These are phyloP conservation scores for Sporothrix schenckii DNA, from an alignment of 2,329 filamentous ascomycete genomes.

Conservation along the genomic window DNA sequence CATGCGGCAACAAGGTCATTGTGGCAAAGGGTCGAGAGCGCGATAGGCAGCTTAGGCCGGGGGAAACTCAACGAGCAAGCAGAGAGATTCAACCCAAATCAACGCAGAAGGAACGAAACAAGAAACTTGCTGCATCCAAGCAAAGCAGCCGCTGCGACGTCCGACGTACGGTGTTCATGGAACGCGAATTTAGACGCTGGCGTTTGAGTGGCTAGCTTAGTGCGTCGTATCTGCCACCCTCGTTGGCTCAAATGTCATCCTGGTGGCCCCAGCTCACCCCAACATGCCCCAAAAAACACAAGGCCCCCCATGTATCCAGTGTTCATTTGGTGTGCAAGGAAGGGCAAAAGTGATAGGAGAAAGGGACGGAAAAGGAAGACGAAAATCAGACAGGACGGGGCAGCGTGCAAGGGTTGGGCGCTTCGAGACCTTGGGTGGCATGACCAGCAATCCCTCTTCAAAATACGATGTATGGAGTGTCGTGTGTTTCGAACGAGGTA, in stretches of 20 bases:
- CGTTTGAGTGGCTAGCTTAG: slow-evolving; percentile 31
- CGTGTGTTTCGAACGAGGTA: not conserved
- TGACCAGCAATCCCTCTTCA: not conserved
- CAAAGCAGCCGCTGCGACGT: not conserved
- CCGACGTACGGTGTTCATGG: not conserved
- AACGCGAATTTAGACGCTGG: slow-evolving; percentile 31
- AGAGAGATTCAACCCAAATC: not conserved
- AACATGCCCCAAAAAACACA: not conserved
- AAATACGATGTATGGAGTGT: not conserved
- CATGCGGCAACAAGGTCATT: not conserved
- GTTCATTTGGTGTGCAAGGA: not conserved
- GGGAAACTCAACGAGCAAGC: not conserved
- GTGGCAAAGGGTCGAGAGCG: not conserved
- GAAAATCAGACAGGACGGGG: not conserved
- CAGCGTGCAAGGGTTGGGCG: slow-evolving; percentile 32
- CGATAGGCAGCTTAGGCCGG: slow-evolving; percentile 2
- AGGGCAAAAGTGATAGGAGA: not conserved
- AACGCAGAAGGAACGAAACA: not conserved
- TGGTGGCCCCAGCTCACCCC: slow-evolving; percentile 1
- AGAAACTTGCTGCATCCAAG: not conserved
- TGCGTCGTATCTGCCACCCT: not conserved
- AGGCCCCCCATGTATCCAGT: not conserved
- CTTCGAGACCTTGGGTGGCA: slow-evolving; percentile 20
- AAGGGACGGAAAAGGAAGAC: not conserved
- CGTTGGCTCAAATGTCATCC: slow-evolving; percentile 27